These are phyloP conservation scores for Colletotrichum chrysophilum DNA, from an alignment of 2,329 filamentous ascomycete species.

Conservation along the genomic window DNA sequence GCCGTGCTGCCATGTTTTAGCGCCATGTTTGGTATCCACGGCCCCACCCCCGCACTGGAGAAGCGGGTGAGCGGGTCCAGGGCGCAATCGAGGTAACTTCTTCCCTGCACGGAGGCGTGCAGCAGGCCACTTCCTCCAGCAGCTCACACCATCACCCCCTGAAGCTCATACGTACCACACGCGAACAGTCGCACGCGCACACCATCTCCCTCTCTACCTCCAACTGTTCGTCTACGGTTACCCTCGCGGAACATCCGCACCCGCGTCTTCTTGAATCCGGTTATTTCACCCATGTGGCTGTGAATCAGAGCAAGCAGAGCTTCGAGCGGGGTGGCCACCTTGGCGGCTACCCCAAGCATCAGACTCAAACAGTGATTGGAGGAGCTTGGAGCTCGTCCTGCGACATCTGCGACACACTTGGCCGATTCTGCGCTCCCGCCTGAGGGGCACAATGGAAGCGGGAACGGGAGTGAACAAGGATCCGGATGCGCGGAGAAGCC, in stretches of 20 bases:
- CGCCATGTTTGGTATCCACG: slow-evolving; percentile 2
- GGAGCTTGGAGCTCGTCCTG: slow-evolving; percentile 14
- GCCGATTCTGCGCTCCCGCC: slow-evolving; percentile 17
- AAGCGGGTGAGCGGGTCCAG: slow-evolving; percentile 8
- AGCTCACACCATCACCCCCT: slow-evolving; percentile 4
- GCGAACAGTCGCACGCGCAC: not conserved
- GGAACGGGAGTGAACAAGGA: slow-evolving; percentile 7
- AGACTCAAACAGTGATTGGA: slow-evolving; percentile 7
- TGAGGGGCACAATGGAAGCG: not conserved
- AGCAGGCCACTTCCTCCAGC: slow-evolving; percentile 10
- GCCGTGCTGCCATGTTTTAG: slow-evolving; percentile 4
- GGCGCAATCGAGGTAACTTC: not conserved
- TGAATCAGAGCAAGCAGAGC: not conserved
- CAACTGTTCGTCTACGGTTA: not conserved
- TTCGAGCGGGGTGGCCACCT: slow-evolving; percentile 5
- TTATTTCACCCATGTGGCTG: not conserved
- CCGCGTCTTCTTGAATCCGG: not conserved
- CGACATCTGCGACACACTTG: slow-evolving; percentile 21
- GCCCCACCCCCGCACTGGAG: slow-evolving; percentile 17
- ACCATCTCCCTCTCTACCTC: not conserved
- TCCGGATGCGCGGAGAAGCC: slow-evolving; percentile 5
- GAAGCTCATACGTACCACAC: not conserved
- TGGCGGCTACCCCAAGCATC: not conserved
- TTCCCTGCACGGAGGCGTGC: slow-evolving; percentile 19
- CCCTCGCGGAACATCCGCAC: not conserved